Evolutionary conservation across 73 alveolate species (phyloP).

Genomic region (Urostyla sp.): DNA sequence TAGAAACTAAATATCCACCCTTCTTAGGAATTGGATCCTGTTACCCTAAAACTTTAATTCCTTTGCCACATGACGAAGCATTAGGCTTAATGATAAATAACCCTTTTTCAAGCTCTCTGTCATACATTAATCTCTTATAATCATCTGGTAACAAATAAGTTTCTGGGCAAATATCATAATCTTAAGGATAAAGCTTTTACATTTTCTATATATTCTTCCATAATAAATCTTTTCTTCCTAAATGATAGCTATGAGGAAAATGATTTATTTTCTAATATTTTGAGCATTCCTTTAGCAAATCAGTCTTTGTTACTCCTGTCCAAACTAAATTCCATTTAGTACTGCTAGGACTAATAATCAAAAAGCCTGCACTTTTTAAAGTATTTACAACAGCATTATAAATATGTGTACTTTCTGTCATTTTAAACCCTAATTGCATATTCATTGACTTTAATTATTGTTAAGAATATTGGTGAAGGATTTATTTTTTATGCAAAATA

Average conservation of each 20-base stretch:
- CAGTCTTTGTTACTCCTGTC: constrained; percentile 76
- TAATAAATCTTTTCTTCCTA: constrained; percentile 86
- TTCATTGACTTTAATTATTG: background rate
- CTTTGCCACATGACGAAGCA: constrained; percentile 72
- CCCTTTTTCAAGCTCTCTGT: constrained; percentile 30
- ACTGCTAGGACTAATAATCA: constrained; percentile 20
- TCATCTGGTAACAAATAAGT: constrained; percentile 85
- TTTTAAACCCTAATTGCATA: constrained; percentile 47
- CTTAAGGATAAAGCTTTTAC: constrained; percentile 52
- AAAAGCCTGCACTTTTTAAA: constrained; percentile 81
- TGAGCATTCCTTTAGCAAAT: constrained; percentile 11
- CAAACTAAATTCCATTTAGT: constrained; percentile 72
- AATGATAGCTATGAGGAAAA: constrained; percentile 82
- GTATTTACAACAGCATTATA: constrained; percentile 78
- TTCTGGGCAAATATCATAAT: constrained; percentile 77
- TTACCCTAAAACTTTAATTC: constrained; percentile 74
- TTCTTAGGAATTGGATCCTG: constrained; percentile 72
- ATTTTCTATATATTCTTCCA: constrained; percentile 71
- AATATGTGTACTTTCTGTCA: constrained; percentile 65
- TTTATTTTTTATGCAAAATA: background rate
- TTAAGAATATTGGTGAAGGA: background rate
- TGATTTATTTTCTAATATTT: constrained; percentile 67
- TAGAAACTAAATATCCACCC: constrained; percentile 77
- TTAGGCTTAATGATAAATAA: constrained; percentile 59
- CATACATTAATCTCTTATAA: constrained; percentile 30